These are phyloP conservation scores for Pseudocercospora crystallina DNA, from an alignment of 2,329 filamentous ascomycete genomes.

Conservation along the genomic window DNA sequence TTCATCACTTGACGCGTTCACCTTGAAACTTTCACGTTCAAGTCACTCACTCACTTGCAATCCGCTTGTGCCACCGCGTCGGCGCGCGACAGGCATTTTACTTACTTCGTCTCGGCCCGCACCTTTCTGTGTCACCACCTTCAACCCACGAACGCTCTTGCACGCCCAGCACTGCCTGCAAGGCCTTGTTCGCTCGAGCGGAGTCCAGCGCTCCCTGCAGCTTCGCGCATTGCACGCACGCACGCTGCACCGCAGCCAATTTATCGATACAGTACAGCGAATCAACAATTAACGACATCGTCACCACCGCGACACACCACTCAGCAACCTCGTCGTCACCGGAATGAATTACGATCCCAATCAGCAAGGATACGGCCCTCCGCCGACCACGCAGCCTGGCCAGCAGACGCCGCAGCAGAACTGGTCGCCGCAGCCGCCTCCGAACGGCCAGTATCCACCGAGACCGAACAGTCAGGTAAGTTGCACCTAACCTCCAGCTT, in stretches of 20 bases:
- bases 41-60: background rate
- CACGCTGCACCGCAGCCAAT: too few relatives aligned
- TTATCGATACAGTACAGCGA: too few relatives aligned
- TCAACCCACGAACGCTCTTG: too few relatives aligned
- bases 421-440: conserved; percentile 33
- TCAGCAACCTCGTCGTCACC: background rate
- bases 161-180: too few relatives aligned
- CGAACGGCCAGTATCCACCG: conserved; percentile 35
- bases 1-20: background rate
- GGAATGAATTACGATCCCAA: conserved; percentile 22
- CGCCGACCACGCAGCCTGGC: conserved; percentile 24
- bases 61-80: conserved; percentile 6
- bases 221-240: too few relatives aligned
- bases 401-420: conserved; percentile 23
- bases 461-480: conserved; percentile 33
- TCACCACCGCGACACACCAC: background rate
- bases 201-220: too few relatives aligned
- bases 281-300: too few relatives aligned
- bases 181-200: too few relatives aligned
- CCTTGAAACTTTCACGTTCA: background rate
- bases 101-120: background rate
- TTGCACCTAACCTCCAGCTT: conserved; percentile 21
- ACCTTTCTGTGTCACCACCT: too few relatives aligned
- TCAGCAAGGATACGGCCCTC: conserved; percentile 1
- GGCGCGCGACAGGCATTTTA: conserved; percentile 7